Conservation (phyloP, 2,329 filamentous ascomycete genomes). For the Scedosporium aurantiacum region DNA sequence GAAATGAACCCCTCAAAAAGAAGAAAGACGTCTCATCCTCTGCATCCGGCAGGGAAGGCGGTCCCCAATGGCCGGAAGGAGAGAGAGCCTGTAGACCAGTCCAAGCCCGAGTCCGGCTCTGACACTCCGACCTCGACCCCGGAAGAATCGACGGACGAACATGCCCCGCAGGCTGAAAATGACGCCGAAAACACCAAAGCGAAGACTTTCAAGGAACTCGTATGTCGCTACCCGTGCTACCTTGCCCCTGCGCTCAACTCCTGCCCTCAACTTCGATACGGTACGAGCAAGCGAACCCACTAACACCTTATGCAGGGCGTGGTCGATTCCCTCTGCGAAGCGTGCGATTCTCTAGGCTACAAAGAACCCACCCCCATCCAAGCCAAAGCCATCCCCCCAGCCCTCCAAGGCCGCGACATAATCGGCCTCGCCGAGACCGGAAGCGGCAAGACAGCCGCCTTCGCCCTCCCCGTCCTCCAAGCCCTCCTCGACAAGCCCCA, state of each 20-base stretch:
- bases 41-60: constrained; percentile 10
- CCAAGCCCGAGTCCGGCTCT: constrained; percentile 8
- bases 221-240: constrained; percentile 21
- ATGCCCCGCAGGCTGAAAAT: constrained; percentile 13
- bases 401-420: constrained; percentile 70
- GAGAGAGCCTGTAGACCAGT: not conserved
- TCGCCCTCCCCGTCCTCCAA: constrained; percentile 86
- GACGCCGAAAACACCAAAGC: constrained; percentile 19
- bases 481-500: constrained; percentile 81
- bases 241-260: not conserved
- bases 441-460: constrained; percentile 89
- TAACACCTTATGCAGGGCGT: constrained; percentile 47
- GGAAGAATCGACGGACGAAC: not conserved
- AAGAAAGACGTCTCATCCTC: constrained; percentile 25
- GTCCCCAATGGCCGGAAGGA: not conserved
- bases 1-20: constrained; percentile 28
- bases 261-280: no score
- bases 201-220: constrained; percentile 58
- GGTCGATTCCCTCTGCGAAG: constrained; percentile 78
- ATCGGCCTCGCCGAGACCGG: constrained; percentile 94
- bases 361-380: constrained; percentile 85
- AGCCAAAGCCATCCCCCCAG: constrained; percentile 68
- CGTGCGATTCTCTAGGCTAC: constrained; percentile 73
- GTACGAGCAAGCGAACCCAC: not conserved
- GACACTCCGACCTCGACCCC: not conserved